Conservation (phyloP, 2,329 filamentous ascomycete genomes). For the Penicillium olsonii region DNA sequence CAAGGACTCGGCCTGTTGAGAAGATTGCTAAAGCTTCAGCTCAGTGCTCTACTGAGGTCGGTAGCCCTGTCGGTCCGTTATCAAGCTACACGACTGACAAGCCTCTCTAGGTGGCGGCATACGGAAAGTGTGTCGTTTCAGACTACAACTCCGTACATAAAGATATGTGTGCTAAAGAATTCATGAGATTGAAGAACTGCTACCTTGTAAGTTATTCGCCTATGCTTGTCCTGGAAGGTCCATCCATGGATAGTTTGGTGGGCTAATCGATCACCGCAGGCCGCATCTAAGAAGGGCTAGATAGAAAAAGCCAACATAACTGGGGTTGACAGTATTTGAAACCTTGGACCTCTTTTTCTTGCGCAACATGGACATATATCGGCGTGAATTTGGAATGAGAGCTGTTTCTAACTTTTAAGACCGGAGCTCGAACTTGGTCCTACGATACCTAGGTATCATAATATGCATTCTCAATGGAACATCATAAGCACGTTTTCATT, state of each 20-base stretch:
- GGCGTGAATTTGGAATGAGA: not conserved
- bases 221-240: too few relatives aligned
- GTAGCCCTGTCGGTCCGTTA: constrained; percentile 12
- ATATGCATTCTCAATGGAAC: constrained; percentile 1
- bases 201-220: constrained; percentile 78
- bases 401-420: too few relatives aligned
- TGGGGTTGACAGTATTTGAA: not conserved
- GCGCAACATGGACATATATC: not conserved
- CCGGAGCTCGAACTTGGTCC: not conserved
- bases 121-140: constrained; percentile 86
- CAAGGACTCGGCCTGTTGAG: constrained; percentile 64
- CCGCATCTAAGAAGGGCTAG: constrained; percentile 54
- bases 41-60: constrained; percentile 67
- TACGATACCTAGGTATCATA: not conserved
- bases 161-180: constrained; percentile 85
- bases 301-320: not conserved
- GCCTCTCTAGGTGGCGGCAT: constrained; percentile 68
- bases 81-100: constrained; percentile 15
- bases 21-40: constrained; percentile 66
- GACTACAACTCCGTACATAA: constrained; percentile 91
- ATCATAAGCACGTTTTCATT: constrained; percentile 8
- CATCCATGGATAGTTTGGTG: not conserved
- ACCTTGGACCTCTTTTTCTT: too few relatives aligned
- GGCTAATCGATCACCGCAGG: constrained; percentile 38
- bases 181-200: constrained; percentile 82